Evolutionary conservation across 2,329 filamentous ascomycete genomes (phyloP).

Genomic region (Penicillium glabrum): DNA sequence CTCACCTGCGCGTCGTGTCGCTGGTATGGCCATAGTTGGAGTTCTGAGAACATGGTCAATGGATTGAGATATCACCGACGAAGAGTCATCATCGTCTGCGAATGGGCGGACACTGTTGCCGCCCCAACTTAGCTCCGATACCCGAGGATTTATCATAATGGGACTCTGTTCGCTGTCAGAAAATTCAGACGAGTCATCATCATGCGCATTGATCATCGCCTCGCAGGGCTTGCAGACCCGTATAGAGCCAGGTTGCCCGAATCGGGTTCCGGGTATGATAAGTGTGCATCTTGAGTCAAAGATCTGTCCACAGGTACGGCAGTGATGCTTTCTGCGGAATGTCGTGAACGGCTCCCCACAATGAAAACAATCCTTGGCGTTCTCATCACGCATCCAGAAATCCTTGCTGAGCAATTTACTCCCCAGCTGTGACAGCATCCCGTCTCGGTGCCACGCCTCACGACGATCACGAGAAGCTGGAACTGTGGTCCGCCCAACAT

Average conservation of each 20-base stretch:
- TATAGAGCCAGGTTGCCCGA: conserved; percentile 80
- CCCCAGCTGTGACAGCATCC: conserved; percentile 63
- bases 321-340: conserved; percentile 95
- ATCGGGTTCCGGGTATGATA: conserved; percentile 81
- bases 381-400: conserved; percentile 99
- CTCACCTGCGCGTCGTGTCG: conserved; percentile 65
- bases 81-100: conserved; percentile 49
- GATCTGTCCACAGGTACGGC: conserved; percentile 92
- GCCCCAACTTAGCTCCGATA: conserved; percentile 57
- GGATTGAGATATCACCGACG: conserved; percentile 47
- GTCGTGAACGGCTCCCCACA: conserved; percentile 89
- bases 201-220: conserved; percentile 82
- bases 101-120: conserved; percentile 44
- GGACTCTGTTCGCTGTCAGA: conserved; percentile 70
- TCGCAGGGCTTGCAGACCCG: conserved; percentile 93
- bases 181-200: conserved; percentile 89
- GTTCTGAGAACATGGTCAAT: conserved; percentile 49
- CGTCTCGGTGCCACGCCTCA: conserved; percentile 19
- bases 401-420: conserved; percentile 89
- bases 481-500: conserved; percentile 20
- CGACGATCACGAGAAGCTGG: conserved; percentile 21
- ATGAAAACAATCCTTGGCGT: conserved; percentile 93
- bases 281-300: conserved; percentile 96
- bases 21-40: conserved; percentile 65
- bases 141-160: conserved; percentile 62